Base-by-base conservation (phyloP, 2,329 filamentous ascomycete genomes). In the Fusarium sp. region DNA sequence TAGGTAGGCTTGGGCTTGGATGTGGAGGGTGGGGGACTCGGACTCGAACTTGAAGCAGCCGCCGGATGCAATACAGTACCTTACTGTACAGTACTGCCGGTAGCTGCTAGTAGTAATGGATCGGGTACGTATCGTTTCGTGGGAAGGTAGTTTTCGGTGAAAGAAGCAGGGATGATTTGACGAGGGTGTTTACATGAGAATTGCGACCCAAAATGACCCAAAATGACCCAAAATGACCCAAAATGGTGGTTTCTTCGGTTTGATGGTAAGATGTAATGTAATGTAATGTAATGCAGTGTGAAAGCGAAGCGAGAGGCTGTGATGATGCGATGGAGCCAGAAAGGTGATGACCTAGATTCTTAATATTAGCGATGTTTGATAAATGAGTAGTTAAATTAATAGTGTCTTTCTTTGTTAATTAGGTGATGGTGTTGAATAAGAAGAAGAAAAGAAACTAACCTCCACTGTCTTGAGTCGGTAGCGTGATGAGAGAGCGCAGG, bases 101-200 rank as follows among this genome's bases (percentile, higher is more conserved):
- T 44, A 43, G 45, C 18, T 38, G 10, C 18, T 38, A 60, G 64
- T 49, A 34, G 30, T 40, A 34, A 43, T 47, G 62, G 51, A 65
- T 58, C 15, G 25, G 30, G 63, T 66, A 66, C 62, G 62, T 66
- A 66, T 61, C 43, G 55, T 66, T 49, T 65, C 45, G 53, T 52
- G 46, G 60, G 41, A 70, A 65, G 53, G 62, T 62, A 40, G 56
- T 63, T 74, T 75, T 75, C 74, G 74, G 73, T 75, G 72, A 75
- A 55, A 69, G 66, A 65, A 49, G 73, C 71, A 72, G 69, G 71
- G 71, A 67, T 75, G 71, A 75, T 75, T 73, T 71, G 73, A 66
- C 62, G 69, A 62, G 62, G 62, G 55, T 34, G 55, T 54, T 54
- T 52, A 49, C 40, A 58, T 49, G 56, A 52, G 32, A 60, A 62